Percentiles rank a stretch among this genome's conserved stretches.
Conservation (phyloP, 2,329 filamentous ascomycete genomes). For the Cadophora luteo-olivacea region DNA sequence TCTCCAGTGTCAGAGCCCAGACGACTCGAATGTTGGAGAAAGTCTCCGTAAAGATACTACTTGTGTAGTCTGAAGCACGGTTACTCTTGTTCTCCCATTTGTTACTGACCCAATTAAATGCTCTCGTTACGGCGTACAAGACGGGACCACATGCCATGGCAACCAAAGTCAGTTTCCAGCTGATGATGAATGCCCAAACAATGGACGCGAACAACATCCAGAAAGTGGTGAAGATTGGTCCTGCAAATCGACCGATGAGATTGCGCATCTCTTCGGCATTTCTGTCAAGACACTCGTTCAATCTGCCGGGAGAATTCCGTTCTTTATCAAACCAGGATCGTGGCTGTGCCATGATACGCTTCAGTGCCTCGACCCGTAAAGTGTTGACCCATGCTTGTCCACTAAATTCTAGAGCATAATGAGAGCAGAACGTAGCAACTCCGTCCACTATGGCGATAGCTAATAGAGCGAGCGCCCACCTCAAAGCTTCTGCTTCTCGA, state of each 20-base stretch:
- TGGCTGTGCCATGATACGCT: conserved; percentile 75
- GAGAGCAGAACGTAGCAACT: conserved; percentile 66
- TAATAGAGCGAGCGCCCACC: conserved; percentile 75
- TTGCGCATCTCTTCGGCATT: conserved; percentile 89
- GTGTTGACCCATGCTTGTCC: conserved; percentile 80
- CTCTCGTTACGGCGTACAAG: conserved; percentile 68
- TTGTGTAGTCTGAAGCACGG: conserved; percentile 63
- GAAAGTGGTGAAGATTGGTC: conserved; percentile 69
- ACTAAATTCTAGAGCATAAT: conserved; percentile 74
- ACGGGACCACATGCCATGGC: conserved; percentile 72
- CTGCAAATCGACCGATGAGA: conserved; percentile 78
- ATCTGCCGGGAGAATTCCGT: conserved; percentile 64
- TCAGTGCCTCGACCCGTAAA: conserved; percentile 72
- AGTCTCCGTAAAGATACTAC: conserved; percentile 73
- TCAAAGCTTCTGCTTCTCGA: conserved; percentile 34
- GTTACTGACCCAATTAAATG: conserved; percentile 68
- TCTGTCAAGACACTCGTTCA: conserved; percentile 77
- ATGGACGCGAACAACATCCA: conserved; percentile 74
- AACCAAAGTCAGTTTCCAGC: conserved; percentile 84
- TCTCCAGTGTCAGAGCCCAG: conserved; percentile 75
- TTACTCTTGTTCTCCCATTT: conserved; percentile 77
- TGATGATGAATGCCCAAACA: conserved; percentile 74
- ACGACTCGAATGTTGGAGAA: conserved; percentile 83
- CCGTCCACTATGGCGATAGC: conserved; percentile 72
- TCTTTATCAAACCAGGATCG: conserved; percentile 78